Evolutionary conservation across 257 asterid genomes (phyloP).

Genomic region (Agastache rugosa): DNA sequence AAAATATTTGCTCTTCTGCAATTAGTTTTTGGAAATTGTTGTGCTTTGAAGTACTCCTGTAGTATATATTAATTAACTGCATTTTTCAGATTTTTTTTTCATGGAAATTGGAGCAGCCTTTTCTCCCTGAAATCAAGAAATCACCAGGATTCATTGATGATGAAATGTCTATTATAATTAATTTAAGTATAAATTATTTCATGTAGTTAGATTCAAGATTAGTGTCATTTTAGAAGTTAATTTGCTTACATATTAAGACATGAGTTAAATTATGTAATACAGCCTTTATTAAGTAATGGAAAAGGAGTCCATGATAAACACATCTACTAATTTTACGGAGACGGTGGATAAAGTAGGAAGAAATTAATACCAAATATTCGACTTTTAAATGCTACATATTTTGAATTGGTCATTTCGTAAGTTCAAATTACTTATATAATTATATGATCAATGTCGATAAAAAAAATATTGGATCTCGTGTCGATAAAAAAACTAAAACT

Average conservation of each 20-base stretch:
- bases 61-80: slow-evolving; percentile 16
- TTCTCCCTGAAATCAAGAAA: slow-evolving; percentile 44
- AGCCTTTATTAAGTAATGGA: not conserved
- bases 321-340: not conserved
- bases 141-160: not conserved
- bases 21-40: slow-evolving; percentile 33
- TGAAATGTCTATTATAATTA: not conserved
- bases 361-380: not conserved
- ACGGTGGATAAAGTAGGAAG: not conserved
- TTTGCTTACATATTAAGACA: not conserved
- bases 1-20: slow-evolving; percentile 21
- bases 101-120: slow-evolving; percentile 30
- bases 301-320: not conserved
- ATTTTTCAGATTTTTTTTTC: slow-evolving; percentile 17
- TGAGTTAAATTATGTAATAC: not conserved
- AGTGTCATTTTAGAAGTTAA: not conserved
- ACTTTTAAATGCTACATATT: no score
- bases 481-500: no score
- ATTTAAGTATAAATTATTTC: not conserved
- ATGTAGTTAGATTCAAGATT: not conserved
- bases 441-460: no score
- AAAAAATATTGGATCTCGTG: no score
- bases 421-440: no score
- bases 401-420: no score
- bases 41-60: slow-evolving; percentile 24